Conservation (phyloP, 371 early-diverging fungal species). For the Hamiltosporidium magnivora region DNA sequence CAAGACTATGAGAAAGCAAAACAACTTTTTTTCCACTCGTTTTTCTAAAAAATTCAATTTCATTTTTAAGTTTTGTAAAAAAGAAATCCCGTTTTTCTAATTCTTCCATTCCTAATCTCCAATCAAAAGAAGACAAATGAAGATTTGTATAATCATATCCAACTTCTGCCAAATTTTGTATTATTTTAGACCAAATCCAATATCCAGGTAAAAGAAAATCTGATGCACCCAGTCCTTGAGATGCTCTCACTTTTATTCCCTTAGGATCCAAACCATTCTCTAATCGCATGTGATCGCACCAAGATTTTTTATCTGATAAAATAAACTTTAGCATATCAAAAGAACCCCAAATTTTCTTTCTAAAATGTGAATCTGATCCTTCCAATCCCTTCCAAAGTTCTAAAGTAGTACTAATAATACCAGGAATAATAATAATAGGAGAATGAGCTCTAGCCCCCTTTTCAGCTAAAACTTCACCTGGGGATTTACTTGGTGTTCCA, state of each 20-base stretch:
- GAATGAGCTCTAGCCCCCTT: conserved; percentile 52
- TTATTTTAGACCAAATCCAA: conserved; percentile 76
- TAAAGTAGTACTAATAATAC: conserved; percentile 71
- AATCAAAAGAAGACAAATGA: conserved; percentile 75
- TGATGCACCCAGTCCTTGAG: conserved; percentile 74
- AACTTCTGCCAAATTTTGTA: conserved; percentile 61
- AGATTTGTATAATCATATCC: conserved; percentile 64
- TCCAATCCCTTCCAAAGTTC: conserved; percentile 66
- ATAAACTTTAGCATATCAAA: conserved; percentile 65
- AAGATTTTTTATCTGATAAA: conserved; percentile 67
- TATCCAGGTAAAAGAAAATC: conserved; percentile 80
- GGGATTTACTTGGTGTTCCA: background rate
- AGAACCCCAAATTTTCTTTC: conserved; percentile 79
- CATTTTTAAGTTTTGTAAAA: conserved; percentile 65
- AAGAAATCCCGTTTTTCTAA: conserved; percentile 70
- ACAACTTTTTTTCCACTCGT: conserved; percentile 51
- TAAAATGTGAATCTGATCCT: conserved; percentile 65
- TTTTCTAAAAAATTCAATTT: conserved; percentile 61
- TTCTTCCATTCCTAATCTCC: conserved; percentile 70
- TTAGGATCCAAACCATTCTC: conserved; percentile 69
- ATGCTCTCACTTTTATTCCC: conserved; percentile 67
- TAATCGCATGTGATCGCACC: conserved; percentile 68
- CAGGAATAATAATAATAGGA: conserved; percentile 74
- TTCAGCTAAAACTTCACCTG: background rate
- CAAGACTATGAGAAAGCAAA: conserved; percentile 59